Evolutionary conservation across 2,329 filamentous ascomycete species (phyloP).

Genomic region (Botryosphaeria agaves): DNA sequence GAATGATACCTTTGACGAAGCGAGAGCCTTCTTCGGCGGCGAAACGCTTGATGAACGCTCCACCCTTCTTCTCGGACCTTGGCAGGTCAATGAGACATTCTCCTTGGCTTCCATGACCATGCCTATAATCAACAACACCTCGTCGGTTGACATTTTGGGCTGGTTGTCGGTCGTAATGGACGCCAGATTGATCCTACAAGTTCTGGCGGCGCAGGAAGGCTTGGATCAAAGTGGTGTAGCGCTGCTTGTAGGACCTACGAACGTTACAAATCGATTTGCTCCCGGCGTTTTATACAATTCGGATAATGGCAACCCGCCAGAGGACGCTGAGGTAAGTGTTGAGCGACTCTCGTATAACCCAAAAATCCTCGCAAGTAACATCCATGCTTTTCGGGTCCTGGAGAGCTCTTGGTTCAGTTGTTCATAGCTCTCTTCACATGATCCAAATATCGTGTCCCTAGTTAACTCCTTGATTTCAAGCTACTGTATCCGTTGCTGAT

Average conservation of each 20-base stretch:
- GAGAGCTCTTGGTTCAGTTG: no score
- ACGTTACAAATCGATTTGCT: constrained; percentile 40
- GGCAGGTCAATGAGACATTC: constrained; percentile 53
- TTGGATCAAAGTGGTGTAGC: constrained; percentile 53
- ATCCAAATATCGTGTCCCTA: no score
- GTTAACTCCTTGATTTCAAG: no score
- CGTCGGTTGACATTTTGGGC: constrained; percentile 48
- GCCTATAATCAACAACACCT: constrained; percentile 54
- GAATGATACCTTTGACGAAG: constrained; percentile 16
- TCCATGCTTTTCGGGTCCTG: no score
- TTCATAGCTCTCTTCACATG: no score
- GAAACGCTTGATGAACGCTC: constrained; percentile 24
- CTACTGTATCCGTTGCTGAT: no score
- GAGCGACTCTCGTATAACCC: no score
- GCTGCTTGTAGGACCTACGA: constrained; percentile 51
- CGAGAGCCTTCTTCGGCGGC: constrained; percentile 24
- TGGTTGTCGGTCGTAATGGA: constrained; percentile 72
- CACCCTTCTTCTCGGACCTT: constrained; percentile 60
- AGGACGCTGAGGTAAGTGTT: constrained; percentile 8
- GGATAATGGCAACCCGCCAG: constrained; percentile 5
- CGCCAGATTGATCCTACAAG: constrained; percentile 42
- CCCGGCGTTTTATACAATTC: constrained; percentile 14
- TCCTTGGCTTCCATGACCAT: constrained; percentile 68
- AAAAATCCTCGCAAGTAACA: no score
- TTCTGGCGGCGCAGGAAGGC: constrained; percentile 49